These are phyloP conservation scores for Paspalum notatum DNA, from an alignment of 176 grass and related monocot species.

Conservation along the genomic window DNA sequence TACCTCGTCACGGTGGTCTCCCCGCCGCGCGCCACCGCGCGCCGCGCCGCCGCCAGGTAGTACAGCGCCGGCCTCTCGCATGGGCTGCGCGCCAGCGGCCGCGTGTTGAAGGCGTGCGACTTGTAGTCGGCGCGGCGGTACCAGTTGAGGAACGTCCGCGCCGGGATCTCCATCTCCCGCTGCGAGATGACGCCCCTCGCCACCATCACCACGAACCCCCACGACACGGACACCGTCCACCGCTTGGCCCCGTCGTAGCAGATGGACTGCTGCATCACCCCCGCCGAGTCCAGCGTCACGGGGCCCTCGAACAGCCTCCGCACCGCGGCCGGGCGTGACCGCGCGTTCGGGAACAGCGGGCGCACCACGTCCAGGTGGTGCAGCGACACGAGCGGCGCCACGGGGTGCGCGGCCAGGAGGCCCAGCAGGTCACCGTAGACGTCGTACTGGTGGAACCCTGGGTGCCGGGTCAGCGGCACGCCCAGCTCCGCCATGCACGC, in stretches of 20 bases:
- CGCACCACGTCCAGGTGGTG: constrained; percentile 94
- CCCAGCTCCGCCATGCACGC: constrained; percentile 91
- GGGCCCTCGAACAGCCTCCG: constrained; percentile 75
- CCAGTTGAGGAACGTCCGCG: constrained; percentile 96
- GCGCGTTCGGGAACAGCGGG: constrained; percentile 66
- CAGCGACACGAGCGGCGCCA: constrained; percentile 79
- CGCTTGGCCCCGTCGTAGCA: constrained; percentile 77
- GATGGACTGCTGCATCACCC: constrained; percentile 88
- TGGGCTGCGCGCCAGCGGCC: constrained; percentile 81
- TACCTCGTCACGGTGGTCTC: constrained; percentile 78
- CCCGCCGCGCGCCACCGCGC: constrained; percentile 33
- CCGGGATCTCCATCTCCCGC: constrained; percentile 94
- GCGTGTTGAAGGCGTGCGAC: constrained; percentile 91
- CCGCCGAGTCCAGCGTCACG: constrained; percentile 65
- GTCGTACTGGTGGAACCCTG: constrained; percentile 89
- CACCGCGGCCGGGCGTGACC: constrained; percentile 51
- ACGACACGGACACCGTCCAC: no score
- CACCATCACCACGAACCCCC: no score
- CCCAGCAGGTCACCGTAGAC: constrained; percentile 92
- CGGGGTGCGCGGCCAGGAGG: constrained; percentile 79
- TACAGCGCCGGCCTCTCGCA: no score
- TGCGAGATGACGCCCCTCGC: no score
- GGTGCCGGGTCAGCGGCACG: constrained; percentile 71
- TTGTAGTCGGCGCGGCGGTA: constrained; percentile 89
- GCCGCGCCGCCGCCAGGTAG: no score